Base-by-base conservation (phyloP, 768 basidiomycete genomes). In the Termitomyces sp. region DNA sequence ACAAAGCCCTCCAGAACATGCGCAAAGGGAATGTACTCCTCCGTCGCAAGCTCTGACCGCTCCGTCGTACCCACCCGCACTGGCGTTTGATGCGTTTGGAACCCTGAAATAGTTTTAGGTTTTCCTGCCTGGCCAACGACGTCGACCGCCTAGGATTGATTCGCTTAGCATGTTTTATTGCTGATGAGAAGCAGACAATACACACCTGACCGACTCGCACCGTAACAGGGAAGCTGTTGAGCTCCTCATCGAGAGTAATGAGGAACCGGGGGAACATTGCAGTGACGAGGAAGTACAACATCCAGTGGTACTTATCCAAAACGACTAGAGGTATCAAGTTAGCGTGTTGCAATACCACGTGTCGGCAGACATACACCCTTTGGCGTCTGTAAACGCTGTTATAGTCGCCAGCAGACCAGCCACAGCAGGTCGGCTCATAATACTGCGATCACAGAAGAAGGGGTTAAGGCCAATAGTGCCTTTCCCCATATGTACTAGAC, bases 191-290 rank as follows among this genome's bases (percentile, higher is more conserved):
- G 33, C 44, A 38, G n/a, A 38, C 2, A 53, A 20, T 45, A 65
- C 80, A 65, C 68, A 88, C 88, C 75, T 90, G 90, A 18, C 97
- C 97, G 22, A 99, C 97, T 38, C 97, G 89, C 50, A 98, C 94
- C 16, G 93, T 95, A 36, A 97, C 91, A 2, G 94, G 89, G 56
- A 86, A 77, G 68, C 80, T 86, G 63, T 94, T 84, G 58, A 96
- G 85, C 58, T 94, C 83, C 73, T 98, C 96, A 73, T 96, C 87
- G 20, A 99, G 85, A 0, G 95, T 97, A 72, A 98, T 98, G 67
- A 99, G 75, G 89, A 98, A 98, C 57, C 95, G 87, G 36, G 97
- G 97, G 75, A 93, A 96, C 97, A 99, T 98, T 58, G 94, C 91
- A 2, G 94, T 88, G 6, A 87, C 87, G 30, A 98, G 82, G 83